Percentiles rank a stretch among this genome's conserved stretches.
These are phyloP conservation scores for Phylloporus sp. DNA, from an alignment of 768 basidiomycete species.

Conservation along the genomic window DNA sequence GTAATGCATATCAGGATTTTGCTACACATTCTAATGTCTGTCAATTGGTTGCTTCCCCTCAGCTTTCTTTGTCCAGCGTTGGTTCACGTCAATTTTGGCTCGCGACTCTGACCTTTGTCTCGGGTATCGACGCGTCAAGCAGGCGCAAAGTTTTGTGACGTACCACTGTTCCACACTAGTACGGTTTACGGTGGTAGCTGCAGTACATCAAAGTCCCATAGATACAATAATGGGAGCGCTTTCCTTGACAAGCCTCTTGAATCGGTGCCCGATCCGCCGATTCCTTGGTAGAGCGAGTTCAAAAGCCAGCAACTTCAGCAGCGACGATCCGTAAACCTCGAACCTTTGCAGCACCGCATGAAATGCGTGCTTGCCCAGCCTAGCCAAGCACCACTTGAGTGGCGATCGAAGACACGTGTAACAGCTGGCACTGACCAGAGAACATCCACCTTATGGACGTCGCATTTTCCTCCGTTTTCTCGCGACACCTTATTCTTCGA, in stretches of 20 bases:
- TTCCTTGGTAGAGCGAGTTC: conserved; percentile 47
- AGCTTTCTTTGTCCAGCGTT: no score
- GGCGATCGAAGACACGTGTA: not conserved
- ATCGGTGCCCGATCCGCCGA: conserved; percentile 39
- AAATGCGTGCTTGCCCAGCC: conserved; percentile 83
- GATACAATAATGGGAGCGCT: conserved; percentile 17
- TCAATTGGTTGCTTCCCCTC: not conserved
- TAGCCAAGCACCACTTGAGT: conserved; percentile 26
- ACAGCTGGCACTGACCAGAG: conserved; percentile 49
- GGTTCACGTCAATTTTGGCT: conserved; percentile 62
- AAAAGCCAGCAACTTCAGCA: conserved; percentile 46
- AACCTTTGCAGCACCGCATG: conserved; percentile 56
- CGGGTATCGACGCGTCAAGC: no score
- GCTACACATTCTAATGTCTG: conserved; percentile 53
- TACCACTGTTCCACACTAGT: no score
- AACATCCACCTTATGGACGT: conserved; percentile 46
- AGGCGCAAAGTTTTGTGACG: no score
- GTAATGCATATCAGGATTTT: no score
- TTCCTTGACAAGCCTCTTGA: conserved; percentile 41
- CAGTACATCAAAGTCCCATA: conserved; percentile 16
- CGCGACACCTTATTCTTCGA: conserved; percentile 37
- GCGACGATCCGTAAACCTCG: conserved; percentile 38
- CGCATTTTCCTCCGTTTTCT: conserved; percentile 35
- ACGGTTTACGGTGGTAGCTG: no score
- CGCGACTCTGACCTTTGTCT: conserved; percentile 51